Evolutionary conservation across 495 filamentous ascomycete genomes (phyloP), one percentile per base, ranked within the genome.

Genomic region (Penicillium riverlandense): DNA sequence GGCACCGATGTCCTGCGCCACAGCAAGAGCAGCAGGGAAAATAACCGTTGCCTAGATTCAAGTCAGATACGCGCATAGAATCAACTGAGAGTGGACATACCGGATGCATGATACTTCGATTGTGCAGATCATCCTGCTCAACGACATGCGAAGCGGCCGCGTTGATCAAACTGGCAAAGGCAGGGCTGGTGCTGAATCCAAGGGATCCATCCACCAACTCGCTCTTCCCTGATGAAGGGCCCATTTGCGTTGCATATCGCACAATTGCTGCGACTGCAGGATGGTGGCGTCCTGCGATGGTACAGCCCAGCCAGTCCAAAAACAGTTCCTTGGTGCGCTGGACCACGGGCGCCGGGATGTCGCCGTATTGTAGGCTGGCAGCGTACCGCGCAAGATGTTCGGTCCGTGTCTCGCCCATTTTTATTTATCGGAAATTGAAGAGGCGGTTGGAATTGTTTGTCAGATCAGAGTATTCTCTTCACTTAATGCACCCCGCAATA

Each of bases 101-200:
- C 12, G 63, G 63, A 51, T 66, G 63, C 56, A 59, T 61, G 30
- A 66, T 66, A 44, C 63, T 66, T 8, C 59, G 44, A 46, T 64
- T 66, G 41, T 66, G 63, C 37, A 66, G 53, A 50, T 66, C 63
- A 54, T 66, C 63, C 37, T 66, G 63, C 42, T 66, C 63, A 11
- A 66, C 63, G 0, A 66, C 63, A 54, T 66, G 63, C 2, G 61
- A 58, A 10, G 63, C 47, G 27, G 58, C 63, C n/a, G 50, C 63
- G 40, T 66, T 66, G 2, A 66, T 46, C 35, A 66, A 29, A 45
- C 54, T 57, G 27, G 63, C 63, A 50, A 66, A 66, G 22, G 61
- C 63, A 0, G 63, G 52, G 28, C 53, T 62, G 8, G 50, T 62
- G 0, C 45, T 52, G 15, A 56, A 46, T 7, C 29, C 44, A 29